Percentiles rank a stretch among this genome's conserved stretches.
These are phyloP conservation scores for Moesziomyces aphidis DNA, from an alignment of 1,284 basidiomycete genomes.

Conservation along the genomic window DNA sequence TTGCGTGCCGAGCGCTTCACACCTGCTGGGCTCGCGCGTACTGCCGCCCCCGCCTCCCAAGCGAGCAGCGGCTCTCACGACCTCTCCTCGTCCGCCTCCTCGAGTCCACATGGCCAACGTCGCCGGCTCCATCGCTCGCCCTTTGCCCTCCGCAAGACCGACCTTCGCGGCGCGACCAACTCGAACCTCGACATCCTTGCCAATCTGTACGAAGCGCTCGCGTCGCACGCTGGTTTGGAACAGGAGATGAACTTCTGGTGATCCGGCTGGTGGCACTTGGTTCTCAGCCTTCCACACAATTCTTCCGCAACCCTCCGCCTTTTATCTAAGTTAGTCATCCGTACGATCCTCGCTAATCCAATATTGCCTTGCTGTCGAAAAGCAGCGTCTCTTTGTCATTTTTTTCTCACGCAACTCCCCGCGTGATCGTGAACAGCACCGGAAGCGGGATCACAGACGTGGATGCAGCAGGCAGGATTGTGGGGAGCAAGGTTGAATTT, in stretches of 20 bases:
- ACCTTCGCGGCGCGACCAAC: slow-evolving; percentile 35
- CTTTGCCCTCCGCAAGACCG: slow-evolving; percentile 13
- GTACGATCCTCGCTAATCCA: not conserved
- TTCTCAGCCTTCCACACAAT: not conserved
- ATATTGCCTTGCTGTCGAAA: not conserved
- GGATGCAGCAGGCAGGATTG: not conserved
- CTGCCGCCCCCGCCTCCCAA: not conserved
- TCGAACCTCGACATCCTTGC: slow-evolving; percentile 22
- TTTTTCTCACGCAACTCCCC: too few relatives aligned
- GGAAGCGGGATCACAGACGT: not conserved
- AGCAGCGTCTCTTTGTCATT: not conserved
- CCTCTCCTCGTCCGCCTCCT: slow-evolving; percentile 11
- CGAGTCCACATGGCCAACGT: slow-evolving; percentile 1
- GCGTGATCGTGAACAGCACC: too few relatives aligned
- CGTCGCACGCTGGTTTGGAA: slow-evolving; percentile 15
- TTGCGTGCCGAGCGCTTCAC: slow-evolving; percentile 27
- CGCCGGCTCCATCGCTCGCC: slow-evolving; percentile 5
- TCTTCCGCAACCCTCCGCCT: not conserved
- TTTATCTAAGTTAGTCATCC: not conserved
- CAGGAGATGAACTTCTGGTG: slow-evolving; percentile 35
- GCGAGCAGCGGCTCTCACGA: slow-evolving; percentile 13
- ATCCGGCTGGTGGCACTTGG: not conserved
- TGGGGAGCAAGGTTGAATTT: not conserved
- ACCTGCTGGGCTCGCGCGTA: slow-evolving; percentile 9
- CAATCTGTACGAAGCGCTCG: slow-evolving; percentile 15